Conservation (phyloP, 768 basidiomycete species). For the Lactarius trivialis region DNA sequence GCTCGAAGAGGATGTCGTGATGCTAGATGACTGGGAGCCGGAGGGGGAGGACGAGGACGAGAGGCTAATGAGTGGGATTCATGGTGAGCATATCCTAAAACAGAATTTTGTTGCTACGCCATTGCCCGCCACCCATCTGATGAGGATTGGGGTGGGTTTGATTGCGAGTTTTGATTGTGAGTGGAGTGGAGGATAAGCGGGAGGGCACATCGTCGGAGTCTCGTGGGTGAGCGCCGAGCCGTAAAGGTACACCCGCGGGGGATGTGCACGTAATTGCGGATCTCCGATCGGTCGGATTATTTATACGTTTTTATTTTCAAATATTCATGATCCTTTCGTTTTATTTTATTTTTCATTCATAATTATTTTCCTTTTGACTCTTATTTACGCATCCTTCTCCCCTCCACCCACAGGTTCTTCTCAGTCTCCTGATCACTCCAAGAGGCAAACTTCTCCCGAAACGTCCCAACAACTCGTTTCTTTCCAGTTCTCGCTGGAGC, state of each 20-base stretch:
- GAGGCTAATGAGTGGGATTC: not conserved
- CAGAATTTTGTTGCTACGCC: not conserved
- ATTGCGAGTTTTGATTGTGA: not conserved
- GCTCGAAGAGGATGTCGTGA: constrained; percentile 15
- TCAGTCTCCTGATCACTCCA: not conserved
- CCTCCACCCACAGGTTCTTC: not conserved
- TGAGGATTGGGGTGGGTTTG: not conserved
- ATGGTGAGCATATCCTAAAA: constrained; percentile 13
- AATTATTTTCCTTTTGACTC: not conserved
- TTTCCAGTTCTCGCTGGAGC: not conserved
- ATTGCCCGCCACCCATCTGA: not conserved
- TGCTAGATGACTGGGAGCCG: constrained; percentile 17
- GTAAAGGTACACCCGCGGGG: constrained; percentile 10
- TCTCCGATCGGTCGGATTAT: constrained; percentile 6
- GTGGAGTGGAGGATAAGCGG: not conserved
- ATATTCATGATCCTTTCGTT: constrained; percentile 5
- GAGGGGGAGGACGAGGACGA: constrained; percentile 1
- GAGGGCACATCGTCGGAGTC: not conserved
- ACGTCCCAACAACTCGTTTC: not conserved
- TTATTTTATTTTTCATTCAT: not conserved
- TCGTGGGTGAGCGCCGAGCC: not conserved
- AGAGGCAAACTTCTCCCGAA: not conserved
- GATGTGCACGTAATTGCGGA: constrained; percentile 14
- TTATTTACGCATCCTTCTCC: not conserved
- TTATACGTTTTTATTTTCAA: not conserved